These are phyloP conservation scores for Trichoderma hamatum DNA, from an alignment of 2,329 filamentous ascomycete species.

Conservation along the genomic window DNA sequence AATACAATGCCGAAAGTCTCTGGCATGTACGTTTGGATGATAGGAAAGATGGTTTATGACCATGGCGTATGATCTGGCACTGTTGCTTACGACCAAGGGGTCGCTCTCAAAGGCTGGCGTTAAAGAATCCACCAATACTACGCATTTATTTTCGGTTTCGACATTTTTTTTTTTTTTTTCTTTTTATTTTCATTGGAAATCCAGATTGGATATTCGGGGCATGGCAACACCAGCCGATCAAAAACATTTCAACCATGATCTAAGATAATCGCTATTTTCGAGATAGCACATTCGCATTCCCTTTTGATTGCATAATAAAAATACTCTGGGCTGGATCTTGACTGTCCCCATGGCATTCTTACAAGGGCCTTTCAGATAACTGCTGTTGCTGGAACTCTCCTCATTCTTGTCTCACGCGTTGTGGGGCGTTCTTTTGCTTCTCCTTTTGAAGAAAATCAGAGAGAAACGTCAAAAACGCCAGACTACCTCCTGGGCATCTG, in stretches of 20 bases:
- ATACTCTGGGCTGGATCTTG: not conserved
- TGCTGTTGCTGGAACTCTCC: not conserved
- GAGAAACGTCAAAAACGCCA: not conserved
- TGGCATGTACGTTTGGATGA: not conserved
- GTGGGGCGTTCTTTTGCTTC: not conserved
- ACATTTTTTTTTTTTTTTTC: not conserved
- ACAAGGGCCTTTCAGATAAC: not conserved
- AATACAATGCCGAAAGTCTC: slow-evolving; percentile 22
- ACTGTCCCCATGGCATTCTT: not conserved
- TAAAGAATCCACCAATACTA: slow-evolving; percentile 11
- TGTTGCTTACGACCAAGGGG: slow-evolving; percentile 16
- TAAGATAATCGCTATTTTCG: not conserved
- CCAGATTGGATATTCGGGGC: slow-evolving; percentile 18
- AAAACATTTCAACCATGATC: not conserved
- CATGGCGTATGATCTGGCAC: slow-evolving; percentile 14
- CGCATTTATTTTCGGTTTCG: not conserved
- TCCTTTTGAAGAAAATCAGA: not conserved
- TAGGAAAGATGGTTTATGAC: slow-evolving; percentile 8
- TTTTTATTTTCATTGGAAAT: not conserved
- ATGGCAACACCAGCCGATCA: slow-evolving; percentile 1
- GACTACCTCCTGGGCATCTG: not conserved
- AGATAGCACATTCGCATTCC: slow-evolving; percentile 6
- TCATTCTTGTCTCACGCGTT: not conserved
- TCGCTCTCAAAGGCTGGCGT: slow-evolving; percentile 15
- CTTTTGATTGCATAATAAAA: slow-evolving; percentile 1